Conservation (phyloP, 257 asterid species). For the Galeopsis tetrahit region DNA sequence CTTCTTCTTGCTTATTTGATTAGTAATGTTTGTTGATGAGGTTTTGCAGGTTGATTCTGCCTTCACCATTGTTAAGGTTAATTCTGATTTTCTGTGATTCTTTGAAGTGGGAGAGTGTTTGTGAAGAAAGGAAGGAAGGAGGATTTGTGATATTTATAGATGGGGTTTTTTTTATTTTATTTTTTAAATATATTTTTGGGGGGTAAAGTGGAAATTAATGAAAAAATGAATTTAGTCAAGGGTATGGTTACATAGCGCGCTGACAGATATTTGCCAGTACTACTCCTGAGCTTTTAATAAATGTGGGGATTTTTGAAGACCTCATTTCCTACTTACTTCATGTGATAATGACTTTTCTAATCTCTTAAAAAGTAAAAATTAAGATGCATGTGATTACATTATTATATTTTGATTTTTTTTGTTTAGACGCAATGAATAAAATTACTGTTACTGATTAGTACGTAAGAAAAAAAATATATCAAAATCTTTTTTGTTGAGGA, state of each 20-base stretch:
- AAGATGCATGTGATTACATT: background rate
- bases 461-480: too few species aligned
- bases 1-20: conserved; percentile 50
- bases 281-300: conserved; percentile 16
- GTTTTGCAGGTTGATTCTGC: conserved; percentile 37
- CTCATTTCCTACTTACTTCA: conserved; percentile 29
- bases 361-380: conserved; percentile 3
- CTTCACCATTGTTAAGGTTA: conserved; percentile 57
- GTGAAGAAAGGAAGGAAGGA: background rate
- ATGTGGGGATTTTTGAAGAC: background rate
- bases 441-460: too few species aligned
- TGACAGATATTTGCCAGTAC: conserved; percentile 66
- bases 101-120: conserved; percentile 31
- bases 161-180: background rate
- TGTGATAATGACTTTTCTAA: conserved; percentile 45
- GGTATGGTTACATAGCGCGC: conserved; percentile 50
- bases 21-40: conserved; percentile 15
- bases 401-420: background rate
- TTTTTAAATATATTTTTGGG: background rate
- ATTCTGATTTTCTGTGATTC: background rate
- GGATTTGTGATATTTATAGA: conserved; percentile 41
- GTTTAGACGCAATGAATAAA: too few species aligned
- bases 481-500: too few species aligned
- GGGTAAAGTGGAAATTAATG: background rate
- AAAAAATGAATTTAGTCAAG: conserved; percentile 39